phyloP scores from a whole-genome alignment of 2,329 filamentous ascomycete species.

The Calonectria naviculata region DNA sequence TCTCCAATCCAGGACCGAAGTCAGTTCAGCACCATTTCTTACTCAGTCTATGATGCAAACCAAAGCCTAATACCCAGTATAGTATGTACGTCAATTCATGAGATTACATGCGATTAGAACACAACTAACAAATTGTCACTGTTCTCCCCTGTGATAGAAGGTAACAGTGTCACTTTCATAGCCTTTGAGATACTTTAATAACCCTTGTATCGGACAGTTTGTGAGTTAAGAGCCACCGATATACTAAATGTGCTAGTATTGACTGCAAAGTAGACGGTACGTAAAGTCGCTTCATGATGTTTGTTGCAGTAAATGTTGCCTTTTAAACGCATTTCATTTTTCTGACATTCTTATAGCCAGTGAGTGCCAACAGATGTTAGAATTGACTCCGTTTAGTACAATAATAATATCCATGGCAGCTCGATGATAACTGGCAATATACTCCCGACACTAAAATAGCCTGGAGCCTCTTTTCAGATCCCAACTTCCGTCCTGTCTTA shows the following conservation, averaged over 20 bases:
- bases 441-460: not conserved
- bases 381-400: not conserved
- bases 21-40: not conserved
- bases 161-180: not conserved
- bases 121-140: not conserved
- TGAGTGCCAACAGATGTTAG: not conserved
- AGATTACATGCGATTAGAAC: not conserved
- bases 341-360: not conserved
- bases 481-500: not conserved
- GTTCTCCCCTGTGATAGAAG: not conserved
- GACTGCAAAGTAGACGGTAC: not conserved
- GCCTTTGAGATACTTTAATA: not conserved
- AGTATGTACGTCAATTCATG: not conserved
- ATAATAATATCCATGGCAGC: not conserved
- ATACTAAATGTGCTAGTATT: not conserved
- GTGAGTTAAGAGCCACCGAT: not conserved
- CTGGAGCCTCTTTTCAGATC: not conserved
- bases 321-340: no score
- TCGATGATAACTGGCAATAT: not conserved
- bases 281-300: not conserved
- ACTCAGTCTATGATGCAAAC: no score
- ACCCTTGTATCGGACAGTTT: not conserved
- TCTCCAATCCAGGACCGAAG: not conserved
- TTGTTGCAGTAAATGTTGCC: not conserved
- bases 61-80: not conserved